A percentile compares a stretch with the other conserved stretches of the same genome.
Evolutionary conservation across 2,329 filamentous ascomycete species (phyloP).

Genomic region (Dactylellina sp.): DNA sequence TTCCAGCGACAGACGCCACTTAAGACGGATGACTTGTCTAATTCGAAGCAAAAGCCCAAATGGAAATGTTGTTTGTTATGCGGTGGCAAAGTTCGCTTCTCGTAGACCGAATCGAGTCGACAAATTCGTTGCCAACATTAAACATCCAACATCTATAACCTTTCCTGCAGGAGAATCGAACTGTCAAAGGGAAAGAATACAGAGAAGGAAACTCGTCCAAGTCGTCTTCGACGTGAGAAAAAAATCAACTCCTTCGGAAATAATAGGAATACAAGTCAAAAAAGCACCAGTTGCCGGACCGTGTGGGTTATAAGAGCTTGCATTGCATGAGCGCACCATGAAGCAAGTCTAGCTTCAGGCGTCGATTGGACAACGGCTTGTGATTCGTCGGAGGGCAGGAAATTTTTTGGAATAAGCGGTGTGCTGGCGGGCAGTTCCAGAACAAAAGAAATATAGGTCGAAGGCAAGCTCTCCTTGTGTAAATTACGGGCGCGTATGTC

Average conservation of each 20-base stretch:
- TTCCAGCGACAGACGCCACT: conserved; percentile 55
- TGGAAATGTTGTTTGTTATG: conserved; percentile 29
- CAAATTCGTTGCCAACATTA: conserved; percentile 43
- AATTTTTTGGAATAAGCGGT: conserved; percentile 33
- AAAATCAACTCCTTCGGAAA: conserved; percentile 31
- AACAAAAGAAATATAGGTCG: conserved; percentile 28
- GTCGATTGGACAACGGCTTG: conserved; percentile 26
- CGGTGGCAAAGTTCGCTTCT: conserved; percentile 32
- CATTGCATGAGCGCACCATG: conserved; percentile 51
- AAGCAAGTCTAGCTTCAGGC: conserved; percentile 47
- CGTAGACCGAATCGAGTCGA: conserved; percentile 26
- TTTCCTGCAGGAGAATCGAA: conserved; percentile 46
- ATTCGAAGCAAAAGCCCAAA: conserved; percentile 36
- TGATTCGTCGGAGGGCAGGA: conserved; percentile 45
- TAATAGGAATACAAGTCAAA: conserved; percentile 41
- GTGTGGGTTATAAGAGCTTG: conserved; percentile 52
- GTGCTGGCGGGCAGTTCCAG: conserved; percentile 24
- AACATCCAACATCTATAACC: conserved; percentile 45
- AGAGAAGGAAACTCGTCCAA: conserved; percentile 43
- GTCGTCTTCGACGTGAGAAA: conserved; percentile 39
- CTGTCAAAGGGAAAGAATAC: conserved; percentile 34
- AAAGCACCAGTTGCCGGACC: conserved; percentile 37
- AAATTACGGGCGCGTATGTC: conserved; percentile 55
- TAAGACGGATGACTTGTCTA: conserved; percentile 23
- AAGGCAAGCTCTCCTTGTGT: conserved; percentile 33